Percentiles rank a stretch among this genome's conserved stretches.
Evolutionary conservation across 768 basidiomycete genomes (phyloP).

Genomic region (Pleurotus pulmonarius): DNA sequence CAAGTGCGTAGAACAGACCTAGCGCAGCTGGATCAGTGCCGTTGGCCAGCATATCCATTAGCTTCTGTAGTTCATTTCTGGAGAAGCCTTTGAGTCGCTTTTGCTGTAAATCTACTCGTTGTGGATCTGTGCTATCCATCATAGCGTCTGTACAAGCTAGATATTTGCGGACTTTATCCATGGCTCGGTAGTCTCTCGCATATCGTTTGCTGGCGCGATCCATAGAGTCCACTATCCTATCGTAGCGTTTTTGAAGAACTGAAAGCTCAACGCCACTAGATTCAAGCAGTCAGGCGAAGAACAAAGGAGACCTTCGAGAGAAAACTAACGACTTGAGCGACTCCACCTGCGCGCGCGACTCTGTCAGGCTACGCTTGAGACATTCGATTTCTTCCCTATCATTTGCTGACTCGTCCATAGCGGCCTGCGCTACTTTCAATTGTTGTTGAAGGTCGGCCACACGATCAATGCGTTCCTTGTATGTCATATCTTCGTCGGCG

Average conservation of each 20-base stretch:
- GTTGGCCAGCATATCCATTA: conserved; percentile 17
- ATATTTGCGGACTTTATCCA: conserved; percentile 39
- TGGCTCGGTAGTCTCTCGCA: conserved; percentile 46
- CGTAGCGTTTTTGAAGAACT: conserved; percentile 37
- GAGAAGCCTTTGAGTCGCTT: conserved; percentile 5
- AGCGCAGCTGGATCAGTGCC: conserved; percentile 10
- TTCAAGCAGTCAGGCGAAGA: neutral
- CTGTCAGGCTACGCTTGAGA: conserved; percentile 16
- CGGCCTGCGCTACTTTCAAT: conserved; percentile 13
- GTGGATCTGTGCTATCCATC: conserved; percentile 30
- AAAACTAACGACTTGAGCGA: conserved; percentile 11
- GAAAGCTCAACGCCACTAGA: conserved; percentile 21
- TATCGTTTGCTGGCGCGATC: conserved; percentile 44
- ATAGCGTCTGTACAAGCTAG: neutral
- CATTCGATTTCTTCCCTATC: conserved; percentile 20
- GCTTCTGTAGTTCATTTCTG: conserved; percentile 11
- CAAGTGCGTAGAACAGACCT: neutral
- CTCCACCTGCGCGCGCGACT: conserved; percentile 22
- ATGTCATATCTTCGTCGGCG: conserved; percentile 27
- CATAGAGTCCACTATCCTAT: conserved; percentile 38
- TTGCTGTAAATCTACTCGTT: conserved; percentile 20
- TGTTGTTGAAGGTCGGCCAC: neutral
- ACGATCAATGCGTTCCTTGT: conserved; percentile 31
- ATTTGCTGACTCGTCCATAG: conserved; percentile 19
- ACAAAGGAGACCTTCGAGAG: no score